phyloP scores from a whole-genome alignment of 2,329 filamentous ascomycete species.

The Biscogniauxia sp. region DNA sequence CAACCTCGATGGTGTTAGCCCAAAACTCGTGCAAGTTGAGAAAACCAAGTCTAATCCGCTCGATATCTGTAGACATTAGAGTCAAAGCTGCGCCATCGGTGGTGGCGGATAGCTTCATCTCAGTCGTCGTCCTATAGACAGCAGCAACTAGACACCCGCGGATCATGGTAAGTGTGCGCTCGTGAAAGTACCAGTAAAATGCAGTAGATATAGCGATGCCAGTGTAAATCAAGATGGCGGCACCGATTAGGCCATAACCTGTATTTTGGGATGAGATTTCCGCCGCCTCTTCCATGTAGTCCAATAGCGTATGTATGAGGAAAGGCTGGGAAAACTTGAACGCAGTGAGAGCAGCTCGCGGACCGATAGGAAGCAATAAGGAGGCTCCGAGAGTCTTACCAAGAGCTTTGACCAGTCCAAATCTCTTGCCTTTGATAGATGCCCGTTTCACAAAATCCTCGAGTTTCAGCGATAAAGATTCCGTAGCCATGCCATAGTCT shows the following conservation, averaged over 20 bases:
- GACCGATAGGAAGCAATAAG: slow-evolving; percentile 26
- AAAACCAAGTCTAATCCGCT: slow-evolving; percentile 38
- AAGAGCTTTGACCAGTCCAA: slow-evolving; percentile 15
- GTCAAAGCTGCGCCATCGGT: slow-evolving; percentile 43
- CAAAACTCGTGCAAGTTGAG: slow-evolving; percentile 40
- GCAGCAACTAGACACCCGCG: slow-evolving; percentile 31
- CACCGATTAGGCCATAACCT: slow-evolving; percentile 44
- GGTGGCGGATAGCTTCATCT: slow-evolving; percentile 18
- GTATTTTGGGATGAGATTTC: slow-evolving; percentile 17
- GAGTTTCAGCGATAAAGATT: slow-evolving; percentile 17
- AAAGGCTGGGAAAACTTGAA: slow-evolving; percentile 37
- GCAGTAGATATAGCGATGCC: slow-evolving; percentile 40
- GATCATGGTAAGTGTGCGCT: slow-evolving; percentile 30
- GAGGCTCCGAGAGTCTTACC: slow-evolving; percentile 15
- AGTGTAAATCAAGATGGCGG: slow-evolving; percentile 37
- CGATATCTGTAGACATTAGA: slow-evolving; percentile 46
- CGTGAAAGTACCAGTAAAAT: slow-evolving; percentile 39
- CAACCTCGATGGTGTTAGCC: slow-evolving; percentile 41
- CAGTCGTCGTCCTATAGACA: slow-evolving; percentile 34
- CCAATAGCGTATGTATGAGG: slow-evolving; percentile 31
- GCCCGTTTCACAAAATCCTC: slow-evolving; percentile 10
- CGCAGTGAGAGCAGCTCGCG: slow-evolving; percentile 26
- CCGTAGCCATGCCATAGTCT: slow-evolving; percentile 20
- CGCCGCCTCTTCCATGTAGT: slow-evolving; percentile 27
- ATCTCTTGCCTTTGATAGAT: slow-evolving; percentile 8